These are phyloP conservation scores for Exserohilum rostratum DNA, from an alignment of 2,329 filamentous ascomycete genomes.

Conservation along the genomic window DNA sequence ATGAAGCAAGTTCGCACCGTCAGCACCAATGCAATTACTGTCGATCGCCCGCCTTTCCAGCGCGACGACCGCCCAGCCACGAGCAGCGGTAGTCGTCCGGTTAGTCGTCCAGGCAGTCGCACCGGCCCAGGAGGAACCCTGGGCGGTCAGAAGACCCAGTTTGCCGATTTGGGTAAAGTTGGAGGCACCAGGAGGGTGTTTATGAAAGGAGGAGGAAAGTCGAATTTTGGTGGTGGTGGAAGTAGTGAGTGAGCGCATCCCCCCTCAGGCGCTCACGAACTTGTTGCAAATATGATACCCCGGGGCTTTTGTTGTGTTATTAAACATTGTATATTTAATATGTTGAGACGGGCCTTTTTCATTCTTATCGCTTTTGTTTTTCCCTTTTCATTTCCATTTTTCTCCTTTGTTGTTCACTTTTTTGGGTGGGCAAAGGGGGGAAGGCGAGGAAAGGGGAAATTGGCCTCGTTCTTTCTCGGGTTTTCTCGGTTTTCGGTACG, in stretches of 20 bases:
- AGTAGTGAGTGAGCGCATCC: not conserved
- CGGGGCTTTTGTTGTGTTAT: not conserved
- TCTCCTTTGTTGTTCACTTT: too few relatives aligned
- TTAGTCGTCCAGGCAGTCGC: slow-evolving; percentile 29
- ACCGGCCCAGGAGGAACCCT: slow-evolving; percentile 21
- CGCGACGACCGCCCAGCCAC: slow-evolving; percentile 33
- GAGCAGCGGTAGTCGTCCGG: slow-evolving; percentile 30
- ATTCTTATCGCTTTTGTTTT: not conserved
- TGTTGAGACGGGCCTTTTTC: not conserved
- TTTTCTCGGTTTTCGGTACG: not conserved
- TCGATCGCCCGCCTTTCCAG: slow-evolving; percentile 23
- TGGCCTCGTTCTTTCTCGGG: not conserved
- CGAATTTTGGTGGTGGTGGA: slow-evolving; percentile 4
- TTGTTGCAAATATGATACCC: slow-evolving; percentile 19
- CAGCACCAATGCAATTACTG: slow-evolving; percentile 59
- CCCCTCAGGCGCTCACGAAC: too few relatives aligned
- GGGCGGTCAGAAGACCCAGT: slow-evolving; percentile 47
- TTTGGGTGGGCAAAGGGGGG: too few relatives aligned
- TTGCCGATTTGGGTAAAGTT: slow-evolving; percentile 74
- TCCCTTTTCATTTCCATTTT: too few relatives aligned
- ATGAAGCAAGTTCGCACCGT: slow-evolving; percentile 78
- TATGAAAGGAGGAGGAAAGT: slow-evolving; percentile 50
- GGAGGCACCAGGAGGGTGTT: slow-evolving; percentile 76
- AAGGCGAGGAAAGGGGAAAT: not conserved
- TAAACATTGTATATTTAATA: not conserved